Evolutionary conservation across 169 alveolate species (phyloP).

Genomic region (Miamiensis avidus): DNA sequence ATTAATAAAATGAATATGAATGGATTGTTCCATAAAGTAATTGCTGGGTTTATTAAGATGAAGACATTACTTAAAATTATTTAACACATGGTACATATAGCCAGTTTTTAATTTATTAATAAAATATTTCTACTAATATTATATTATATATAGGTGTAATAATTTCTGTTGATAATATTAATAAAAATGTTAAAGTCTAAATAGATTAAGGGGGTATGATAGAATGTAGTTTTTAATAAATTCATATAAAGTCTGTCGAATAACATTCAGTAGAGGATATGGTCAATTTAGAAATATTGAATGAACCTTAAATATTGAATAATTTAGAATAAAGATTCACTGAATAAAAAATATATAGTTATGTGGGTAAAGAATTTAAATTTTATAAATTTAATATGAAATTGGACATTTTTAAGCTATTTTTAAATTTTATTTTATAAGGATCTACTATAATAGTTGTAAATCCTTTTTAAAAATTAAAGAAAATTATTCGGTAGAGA

Average conservation of each 20-base stretch:
- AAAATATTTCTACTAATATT: too few relatives aligned
- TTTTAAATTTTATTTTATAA: slow-evolving; percentile 75
- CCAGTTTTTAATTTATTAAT: too few relatives aligned
- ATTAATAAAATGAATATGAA: too few relatives aligned
- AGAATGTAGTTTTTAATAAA: not conserved
- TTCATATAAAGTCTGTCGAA: not conserved
- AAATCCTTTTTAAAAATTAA: slow-evolving; percentile 81
- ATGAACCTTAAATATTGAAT: slow-evolving; percentile 72
- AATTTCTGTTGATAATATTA: too few relatives aligned
- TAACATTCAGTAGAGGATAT: slow-evolving; percentile 50
- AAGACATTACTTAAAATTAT: not conserved
- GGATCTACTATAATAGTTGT: slow-evolving; percentile 83
- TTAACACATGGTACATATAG: not conserved
- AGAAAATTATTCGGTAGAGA: slow-evolving; percentile 61
- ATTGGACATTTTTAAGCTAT: too few relatives aligned
- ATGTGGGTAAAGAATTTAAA: not conserved
- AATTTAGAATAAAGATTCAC: slow-evolving; percentile 70
- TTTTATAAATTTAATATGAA: too few relatives aligned
- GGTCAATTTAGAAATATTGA: slow-evolving; percentile 81
- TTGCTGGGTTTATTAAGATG: not conserved
- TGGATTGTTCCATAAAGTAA: not conserved
- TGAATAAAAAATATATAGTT: slow-evolving; percentile 20
- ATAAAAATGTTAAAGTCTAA: too few relatives aligned
- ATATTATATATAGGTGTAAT: too few relatives aligned
- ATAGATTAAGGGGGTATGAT: not conserved